These are phyloP conservation scores for Zangia roseola DNA, from an alignment of 768 basidiomycete genomes.

Conservation along the genomic window DNA sequence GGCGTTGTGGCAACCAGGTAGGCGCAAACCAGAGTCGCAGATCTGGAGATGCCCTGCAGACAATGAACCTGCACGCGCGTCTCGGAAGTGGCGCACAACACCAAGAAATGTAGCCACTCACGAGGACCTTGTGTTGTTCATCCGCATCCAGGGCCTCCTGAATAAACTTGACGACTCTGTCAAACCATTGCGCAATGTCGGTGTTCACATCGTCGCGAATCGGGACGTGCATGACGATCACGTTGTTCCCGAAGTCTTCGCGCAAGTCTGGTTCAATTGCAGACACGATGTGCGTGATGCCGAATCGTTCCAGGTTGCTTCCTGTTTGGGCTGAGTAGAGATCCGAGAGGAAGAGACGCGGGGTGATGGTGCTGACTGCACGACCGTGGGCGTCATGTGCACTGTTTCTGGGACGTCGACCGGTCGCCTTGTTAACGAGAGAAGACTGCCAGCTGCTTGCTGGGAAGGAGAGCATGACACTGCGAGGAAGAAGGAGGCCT, in stretches of 20 bases:
- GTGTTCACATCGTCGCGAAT: constrained; percentile 40
- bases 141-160: constrained; percentile 44
- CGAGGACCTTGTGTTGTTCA: constrained; percentile 46
- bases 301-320: constrained; percentile 49
- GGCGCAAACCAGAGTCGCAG: constrained; percentile 73
- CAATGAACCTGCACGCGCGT: constrained; percentile 62
- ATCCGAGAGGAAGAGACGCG: constrained; percentile 64
- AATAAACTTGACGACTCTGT: constrained; percentile 53
- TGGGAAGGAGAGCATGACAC: constrained; percentile 34
- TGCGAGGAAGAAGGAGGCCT: background rate
- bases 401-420: constrained; percentile 10
- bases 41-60: constrained; percentile 71
- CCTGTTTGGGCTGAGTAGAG: constrained; percentile 52
- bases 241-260: constrained; percentile 23
- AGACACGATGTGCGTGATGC: constrained; percentile 74
- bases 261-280: constrained; percentile 48
- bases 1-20: constrained; percentile 55
- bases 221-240: constrained; percentile 53
- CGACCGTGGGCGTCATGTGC: constrained; percentile 17
- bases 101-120: constrained; percentile 28
- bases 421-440: constrained; percentile 20
- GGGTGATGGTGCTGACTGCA: constrained; percentile 35
- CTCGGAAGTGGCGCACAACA: background rate
- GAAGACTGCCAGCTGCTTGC: constrained; percentile 29
- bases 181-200: constrained; percentile 47